A percentile compares a stretch with the other conserved stretches of the same genome.
phyloP scores from a whole-genome alignment of 1,139 yeast genomes.

The Ogataea hybrid region DNA sequence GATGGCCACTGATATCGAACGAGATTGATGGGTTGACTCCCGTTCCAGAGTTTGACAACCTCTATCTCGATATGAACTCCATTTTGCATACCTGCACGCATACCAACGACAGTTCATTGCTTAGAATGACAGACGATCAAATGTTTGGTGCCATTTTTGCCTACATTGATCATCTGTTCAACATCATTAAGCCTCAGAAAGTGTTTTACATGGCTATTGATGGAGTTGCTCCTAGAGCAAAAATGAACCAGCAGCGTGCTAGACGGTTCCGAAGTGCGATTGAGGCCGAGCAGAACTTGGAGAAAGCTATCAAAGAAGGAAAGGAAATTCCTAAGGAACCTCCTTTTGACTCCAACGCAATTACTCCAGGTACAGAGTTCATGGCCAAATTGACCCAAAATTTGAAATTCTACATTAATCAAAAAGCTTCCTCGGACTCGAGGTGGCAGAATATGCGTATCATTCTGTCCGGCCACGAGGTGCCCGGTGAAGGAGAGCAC shows the following conservation, averaged over 20 bases:
- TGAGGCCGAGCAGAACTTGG: constrained; percentile 80
- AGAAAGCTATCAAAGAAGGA: constrained; percentile 63
- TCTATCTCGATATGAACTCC: constrained; percentile 96
- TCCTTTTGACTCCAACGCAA: constrained; percentile 91
- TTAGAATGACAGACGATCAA: constrained; percentile 80
- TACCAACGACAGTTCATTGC: constrained; percentile 56
- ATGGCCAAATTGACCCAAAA: constrained; percentile 89
- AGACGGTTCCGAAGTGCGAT: constrained; percentile 94
- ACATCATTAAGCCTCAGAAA: constrained; percentile 80
- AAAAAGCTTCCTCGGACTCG: constrained; percentile 84
- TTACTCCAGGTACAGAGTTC: constrained; percentile 98
- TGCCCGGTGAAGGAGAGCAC: constrained; percentile 99
- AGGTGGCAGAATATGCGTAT: constrained; percentile 88
- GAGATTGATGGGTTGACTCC: constrained; percentile 71
- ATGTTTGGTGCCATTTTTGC: constrained; percentile 92
- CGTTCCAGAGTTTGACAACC: constrained; percentile 91
- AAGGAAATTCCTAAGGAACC: constrained; percentile 63
- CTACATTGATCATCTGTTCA: constrained; percentile 91
- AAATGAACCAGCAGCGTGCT: constrained; percentile 98
- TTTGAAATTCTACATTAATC: constrained; percentile 85
- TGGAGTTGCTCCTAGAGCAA: constrained; percentile 99
- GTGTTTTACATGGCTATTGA: constrained; percentile 97
- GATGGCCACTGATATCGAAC: constrained; percentile 98
- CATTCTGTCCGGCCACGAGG: constrained; percentile 91
- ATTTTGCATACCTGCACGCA: constrained; percentile 93